Base-by-base conservation (phyloP, 139 green algal species). In the Chlorella ohadii region DNA sequence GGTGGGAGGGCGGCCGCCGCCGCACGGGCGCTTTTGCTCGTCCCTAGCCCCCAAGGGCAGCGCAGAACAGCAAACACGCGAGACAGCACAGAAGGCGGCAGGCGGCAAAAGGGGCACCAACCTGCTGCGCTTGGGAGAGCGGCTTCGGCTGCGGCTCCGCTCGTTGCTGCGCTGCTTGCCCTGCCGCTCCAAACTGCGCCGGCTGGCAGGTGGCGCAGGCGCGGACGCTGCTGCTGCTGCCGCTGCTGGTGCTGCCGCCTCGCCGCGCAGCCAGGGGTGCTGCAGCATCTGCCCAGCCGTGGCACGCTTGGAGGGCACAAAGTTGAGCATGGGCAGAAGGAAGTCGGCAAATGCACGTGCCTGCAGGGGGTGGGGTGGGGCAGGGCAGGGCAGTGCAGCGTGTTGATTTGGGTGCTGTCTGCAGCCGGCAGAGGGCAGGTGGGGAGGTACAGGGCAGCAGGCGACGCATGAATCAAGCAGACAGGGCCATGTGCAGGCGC, bases 271-370 rank as follows among this genome's bases (percentile, higher is more conserved):
- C 96, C 97, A 99, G 63, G 95, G 93, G 90, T 99, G 96, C 63
- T 87, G 71, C 65, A 99, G 89, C 86, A 95, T 93, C 81, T 99
- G 80, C 2, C 72, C 85, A 4, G 97, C 97, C 0, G 95, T 98
- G 13, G 96, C 96, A 1, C 97, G 92, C 65, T 93, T 88, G 67
- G 95, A 91, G 0, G 96, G 96, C 13, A 92, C 81, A 51, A 95
- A 98, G 61, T 97, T 90, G 61, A 99, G 93, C 96, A 99, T 98
- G 33, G 95, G 95, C 77, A 92, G 36, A 76, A 99, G 86, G 85
- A 99, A 99, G 72, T 87, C 88, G 0, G 90, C 75, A 73, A 99
- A 64, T 16, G 71, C 90, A 4, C 88, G 27, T 0, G 97, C 96
- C 91, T 98, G 89, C 76, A 87, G 23, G 33, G 28, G n/a, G 28